Conservation (phyloP, 805 yeast species). For the Myxozyma kluyveri region DNA sequence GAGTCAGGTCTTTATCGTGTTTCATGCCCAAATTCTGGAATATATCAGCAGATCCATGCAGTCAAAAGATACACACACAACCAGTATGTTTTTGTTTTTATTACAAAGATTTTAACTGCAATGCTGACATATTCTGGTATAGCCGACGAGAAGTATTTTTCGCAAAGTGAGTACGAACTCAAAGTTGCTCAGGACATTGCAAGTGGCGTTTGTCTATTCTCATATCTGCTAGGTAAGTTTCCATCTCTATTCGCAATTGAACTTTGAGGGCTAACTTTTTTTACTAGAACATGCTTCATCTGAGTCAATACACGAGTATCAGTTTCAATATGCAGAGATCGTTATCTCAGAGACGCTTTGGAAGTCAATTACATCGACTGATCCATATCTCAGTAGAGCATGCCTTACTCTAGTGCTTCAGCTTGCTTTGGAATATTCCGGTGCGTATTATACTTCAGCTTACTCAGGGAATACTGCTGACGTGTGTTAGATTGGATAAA, state of each 20-base stretch:
- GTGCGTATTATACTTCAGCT: not conserved
- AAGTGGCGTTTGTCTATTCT: conserved; percentile 13
- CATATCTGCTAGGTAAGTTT: conserved; percentile 19
- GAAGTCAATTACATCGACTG: conserved; percentile 18
- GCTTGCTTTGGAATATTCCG: conserved; percentile 14
- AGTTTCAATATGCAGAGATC: conserved; percentile 24
- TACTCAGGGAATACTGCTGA: not conserved
- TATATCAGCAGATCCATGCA: conserved; percentile 51
- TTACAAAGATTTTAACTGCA: too few species aligned
- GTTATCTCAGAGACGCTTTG: conserved; percentile 19
- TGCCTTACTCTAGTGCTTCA: conserved; percentile 14
- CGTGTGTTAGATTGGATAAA: conserved; percentile 14
- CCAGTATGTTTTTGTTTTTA: conserved; percentile 2
- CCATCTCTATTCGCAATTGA: too few species aligned
- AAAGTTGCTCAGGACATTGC: conserved; percentile 21
- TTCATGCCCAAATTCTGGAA: conserved; percentile 54
- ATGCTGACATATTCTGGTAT: not conserved
- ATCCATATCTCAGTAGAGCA: conserved; percentile 19
- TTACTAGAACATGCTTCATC: conserved; percentile 9
- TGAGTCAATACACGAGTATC: conserved; percentile 19
- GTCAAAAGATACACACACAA: conserved; percentile 10
- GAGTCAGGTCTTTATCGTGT: conserved; percentile 58
- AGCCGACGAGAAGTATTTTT: conserved; percentile 27
- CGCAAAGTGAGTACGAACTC: conserved; percentile 16
- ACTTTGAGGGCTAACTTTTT: not conserved